Base-by-base conservation (phyloP, 73 alveolate species). In the Symbiodinium natans region DNA sequence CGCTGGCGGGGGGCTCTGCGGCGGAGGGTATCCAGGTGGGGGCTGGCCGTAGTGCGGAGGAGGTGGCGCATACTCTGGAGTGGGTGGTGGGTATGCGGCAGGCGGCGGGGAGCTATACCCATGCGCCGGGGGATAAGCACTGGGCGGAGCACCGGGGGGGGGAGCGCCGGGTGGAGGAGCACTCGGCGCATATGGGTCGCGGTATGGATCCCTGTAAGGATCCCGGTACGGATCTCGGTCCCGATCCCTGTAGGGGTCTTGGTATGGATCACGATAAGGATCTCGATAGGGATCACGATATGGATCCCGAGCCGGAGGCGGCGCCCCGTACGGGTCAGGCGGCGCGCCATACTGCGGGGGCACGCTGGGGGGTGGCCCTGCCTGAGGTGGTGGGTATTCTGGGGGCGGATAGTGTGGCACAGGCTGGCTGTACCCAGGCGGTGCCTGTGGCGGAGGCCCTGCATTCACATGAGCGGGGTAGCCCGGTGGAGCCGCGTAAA, bases 131-230 rank as follows among this genome's bases (percentile, higher is more conserved):
- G 80, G 80, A 34, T 63, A 63, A 10, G 80, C 80, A 29, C 39
- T 63, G 80, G 80, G 80, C 15, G 56, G 56, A 19, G 94, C 85
- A 56, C 74, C 39, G 74, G 68, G 46, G 34, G 94, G 94, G 23
- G 94, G 94, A 36, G 94, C 94, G 8, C 68, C 41, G 46, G 86
- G 56, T 46, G 93, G 93, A 33, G 93, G 93, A 52, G 63, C 33
- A 8, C 43, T 42, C 3, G 73, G 75, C 8, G 92, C 83, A n/a
- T 46, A 34, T n/a, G 93, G 83, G 15, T 73, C 83, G 21, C 83
- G 93, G 39, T 84, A 84, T 36, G 80, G 40, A 9, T 52, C 93
- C 41, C 52, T 73, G 68, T 86, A 52, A 9, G 80, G 80, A 29
- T 63, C 80, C 36, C 80, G 80, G 38, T 63, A 63, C 29, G 80